phyloP scores from a whole-genome alignment of 2,329 filamentous ascomycete genomes.

The Sarocladium oryzae region DNA sequence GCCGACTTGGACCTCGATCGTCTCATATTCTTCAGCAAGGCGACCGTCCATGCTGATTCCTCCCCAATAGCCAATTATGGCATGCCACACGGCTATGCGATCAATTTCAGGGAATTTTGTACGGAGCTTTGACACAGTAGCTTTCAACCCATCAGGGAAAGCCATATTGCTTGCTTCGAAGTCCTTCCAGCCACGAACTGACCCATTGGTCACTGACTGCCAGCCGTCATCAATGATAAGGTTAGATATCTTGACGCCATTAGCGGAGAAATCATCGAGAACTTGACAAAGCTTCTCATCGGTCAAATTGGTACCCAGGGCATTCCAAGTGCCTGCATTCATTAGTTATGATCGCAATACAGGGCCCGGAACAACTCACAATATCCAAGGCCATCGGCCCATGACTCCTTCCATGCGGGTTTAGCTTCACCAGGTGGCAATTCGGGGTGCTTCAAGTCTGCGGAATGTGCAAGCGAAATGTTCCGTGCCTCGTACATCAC shows the following conservation, averaged over 20 bases:
- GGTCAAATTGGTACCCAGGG: constrained; percentile 68
- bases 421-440: constrained; percentile 45
- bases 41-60: constrained; percentile 70
- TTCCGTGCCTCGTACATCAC: constrained; percentile 83
- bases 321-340: constrained; percentile 76
- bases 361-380: constrained; percentile 45
- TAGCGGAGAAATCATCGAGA: constrained; percentile 61
- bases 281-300: constrained; percentile 74
- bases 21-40: constrained; percentile 74
- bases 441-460: constrained; percentile 39
- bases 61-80: constrained; percentile 84
- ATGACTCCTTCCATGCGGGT: constrained; percentile 70
- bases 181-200: constrained; percentile 62
- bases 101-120: constrained; percentile 63
- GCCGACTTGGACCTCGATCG: constrained; percentile 37
- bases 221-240: constrained; percentile 97
- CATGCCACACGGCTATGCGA: constrained; percentile 92
- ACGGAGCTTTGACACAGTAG: constrained; percentile 63
- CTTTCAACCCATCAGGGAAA: constrained; percentile 75
- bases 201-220: constrained; percentile 64
- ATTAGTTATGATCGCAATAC: constrained; percentile 13
- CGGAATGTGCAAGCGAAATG: constrained; percentile 29
- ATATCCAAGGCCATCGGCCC: constrained; percentile 90
- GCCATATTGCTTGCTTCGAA: constrained; percentile 79
- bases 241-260: constrained; percentile 71